Conservation (phyloP, 192 early-diverging fungal genomes). For the Coemansia sp. region DNA sequence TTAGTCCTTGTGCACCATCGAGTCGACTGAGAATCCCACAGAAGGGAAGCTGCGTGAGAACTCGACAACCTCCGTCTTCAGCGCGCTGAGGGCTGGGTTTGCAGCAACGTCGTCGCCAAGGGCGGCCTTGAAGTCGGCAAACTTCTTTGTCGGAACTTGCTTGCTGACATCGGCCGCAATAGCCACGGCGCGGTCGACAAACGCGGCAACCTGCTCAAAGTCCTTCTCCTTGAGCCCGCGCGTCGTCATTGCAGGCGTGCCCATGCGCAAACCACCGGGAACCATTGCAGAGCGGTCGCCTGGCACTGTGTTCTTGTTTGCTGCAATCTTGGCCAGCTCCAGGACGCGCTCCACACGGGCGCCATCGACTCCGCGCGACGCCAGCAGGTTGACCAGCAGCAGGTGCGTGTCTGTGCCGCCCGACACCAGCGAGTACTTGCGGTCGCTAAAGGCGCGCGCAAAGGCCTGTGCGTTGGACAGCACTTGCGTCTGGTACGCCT, state of each 20-base stretch:
- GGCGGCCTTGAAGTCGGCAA: conserved; percentile 88
- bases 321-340: conserved; percentile 95
- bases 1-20: conserved; percentile 63
- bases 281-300: conserved; percentile 94
- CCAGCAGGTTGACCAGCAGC: conserved; percentile 84
- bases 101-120: conserved; percentile 70
- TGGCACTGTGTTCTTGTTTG: conserved; percentile 99
- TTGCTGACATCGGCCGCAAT: conserved; percentile 74
- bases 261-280: conserved; percentile 92
- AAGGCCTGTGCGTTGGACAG: conserved; percentile 89
- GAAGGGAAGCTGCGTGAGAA: conserved; percentile 90
- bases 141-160: conserved; percentile 70
- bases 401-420: conserved; percentile 97
- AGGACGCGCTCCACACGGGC: conserved; percentile 94
- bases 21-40: conserved; percentile 75
- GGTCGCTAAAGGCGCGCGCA: conserved; percentile 71
- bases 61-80: conserved; percentile 80
- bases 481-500: conserved; percentile 90
- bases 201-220: conserved; percentile 84
- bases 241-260: conserved; percentile 97
- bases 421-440: conserved; percentile 81
- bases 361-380: conserved; percentile 82
- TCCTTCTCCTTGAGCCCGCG: conserved; percentile 86
- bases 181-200: conserved; percentile 85
- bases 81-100: conserved; percentile 63